Evolutionary conservation across 2,329 filamentous ascomycete species (phyloP).

Genomic region (Botrytis galanthina): DNA sequence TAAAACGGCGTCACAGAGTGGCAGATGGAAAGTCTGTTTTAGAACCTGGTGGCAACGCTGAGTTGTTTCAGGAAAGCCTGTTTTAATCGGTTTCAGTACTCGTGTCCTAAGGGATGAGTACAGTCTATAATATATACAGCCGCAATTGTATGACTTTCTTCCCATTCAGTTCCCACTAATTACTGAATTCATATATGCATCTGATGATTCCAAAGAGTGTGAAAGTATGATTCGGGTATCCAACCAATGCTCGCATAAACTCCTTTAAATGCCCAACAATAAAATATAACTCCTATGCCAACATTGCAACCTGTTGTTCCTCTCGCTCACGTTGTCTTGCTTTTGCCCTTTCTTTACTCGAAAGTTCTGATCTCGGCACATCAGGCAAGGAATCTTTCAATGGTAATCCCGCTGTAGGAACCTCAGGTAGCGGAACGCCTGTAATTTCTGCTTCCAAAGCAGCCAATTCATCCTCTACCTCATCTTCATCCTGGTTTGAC

Average conservation of each 20-base stretch:
- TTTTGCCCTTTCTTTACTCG: conserved; percentile 31
- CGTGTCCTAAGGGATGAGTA: background rate
- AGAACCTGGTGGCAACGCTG: background rate
- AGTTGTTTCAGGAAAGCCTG: background rate
- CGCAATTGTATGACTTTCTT: background rate
- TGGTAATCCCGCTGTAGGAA: conserved; percentile 31
- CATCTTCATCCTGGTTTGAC: conserved; percentile 93
- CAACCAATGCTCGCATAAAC: conserved; percentile 28
- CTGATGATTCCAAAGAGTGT: background rate
- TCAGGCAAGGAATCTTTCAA: conserved; percentile 31
- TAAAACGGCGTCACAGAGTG: background rate
- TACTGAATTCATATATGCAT: conserved; percentile 4
- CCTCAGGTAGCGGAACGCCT: conserved; percentile 37
- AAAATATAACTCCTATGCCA: conserved; percentile 30
- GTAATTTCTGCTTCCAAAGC: conserved; percentile 68
- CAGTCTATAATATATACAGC: background rate
- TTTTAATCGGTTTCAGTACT: background rate
- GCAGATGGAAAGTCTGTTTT: background rate
- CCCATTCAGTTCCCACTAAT: background rate
- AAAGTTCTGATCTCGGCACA: conserved; percentile 33
- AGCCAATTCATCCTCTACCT: conserved; percentile 93
- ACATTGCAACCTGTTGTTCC: conserved; percentile 34
- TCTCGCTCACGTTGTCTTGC: conserved; percentile 32
- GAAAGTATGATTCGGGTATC: conserved; percentile 29
- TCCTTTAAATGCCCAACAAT: conserved; percentile 32